Evolutionary conservation across 2,329 filamentous ascomycete species (phyloP).

Genomic region (Periconia sp.): DNA sequence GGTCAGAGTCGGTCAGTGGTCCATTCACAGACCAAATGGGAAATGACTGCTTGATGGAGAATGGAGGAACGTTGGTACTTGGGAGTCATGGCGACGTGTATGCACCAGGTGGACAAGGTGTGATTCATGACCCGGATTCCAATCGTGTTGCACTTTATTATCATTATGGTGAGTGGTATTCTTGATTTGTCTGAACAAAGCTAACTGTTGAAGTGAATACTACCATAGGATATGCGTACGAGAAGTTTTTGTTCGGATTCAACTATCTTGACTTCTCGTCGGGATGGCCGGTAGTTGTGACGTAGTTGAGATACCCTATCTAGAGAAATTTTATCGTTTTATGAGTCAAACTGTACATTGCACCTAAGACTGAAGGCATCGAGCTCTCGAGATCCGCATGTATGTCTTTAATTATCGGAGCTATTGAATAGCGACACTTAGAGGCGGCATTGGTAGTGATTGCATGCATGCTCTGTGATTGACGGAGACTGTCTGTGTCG

Average conservation of each 20-base stretch:
- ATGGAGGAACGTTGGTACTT: conserved; percentile 65
- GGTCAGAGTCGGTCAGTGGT: conserved; percentile 56
- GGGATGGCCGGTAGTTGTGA: conserved; percentile 12
- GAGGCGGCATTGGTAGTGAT: too few relatives aligned
- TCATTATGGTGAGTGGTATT: conserved; percentile 22
- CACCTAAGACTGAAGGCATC: too few relatives aligned
- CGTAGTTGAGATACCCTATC: too few relatives aligned
- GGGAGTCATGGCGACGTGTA: conserved; percentile 55
- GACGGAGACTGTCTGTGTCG: too few relatives aligned
- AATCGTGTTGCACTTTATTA: conserved; percentile 22
- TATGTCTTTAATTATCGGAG: too few relatives aligned
- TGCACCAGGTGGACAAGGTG: conserved; percentile 25
- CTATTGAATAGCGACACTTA: too few relatives aligned
- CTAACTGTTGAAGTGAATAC: background rate
- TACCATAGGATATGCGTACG: conserved; percentile 9
- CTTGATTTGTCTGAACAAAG: background rate
- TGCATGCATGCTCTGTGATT: too few relatives aligned
- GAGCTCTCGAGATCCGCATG: too few relatives aligned
- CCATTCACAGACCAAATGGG: conserved; percentile 50
- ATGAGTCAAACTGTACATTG: too few relatives aligned
- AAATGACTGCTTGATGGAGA: conserved; percentile 49
- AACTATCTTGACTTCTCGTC: conserved; percentile 12
- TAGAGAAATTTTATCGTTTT: too few relatives aligned
- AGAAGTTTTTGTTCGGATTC: conserved; percentile 13
- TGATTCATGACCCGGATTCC: conserved; percentile 14